A percentile compares a stretch with the other conserved stretches of the same genome.
Evolutionary conservation across 139 green algal species (phyloP).

Genomic region (Volvox reticuliferus): DNA sequence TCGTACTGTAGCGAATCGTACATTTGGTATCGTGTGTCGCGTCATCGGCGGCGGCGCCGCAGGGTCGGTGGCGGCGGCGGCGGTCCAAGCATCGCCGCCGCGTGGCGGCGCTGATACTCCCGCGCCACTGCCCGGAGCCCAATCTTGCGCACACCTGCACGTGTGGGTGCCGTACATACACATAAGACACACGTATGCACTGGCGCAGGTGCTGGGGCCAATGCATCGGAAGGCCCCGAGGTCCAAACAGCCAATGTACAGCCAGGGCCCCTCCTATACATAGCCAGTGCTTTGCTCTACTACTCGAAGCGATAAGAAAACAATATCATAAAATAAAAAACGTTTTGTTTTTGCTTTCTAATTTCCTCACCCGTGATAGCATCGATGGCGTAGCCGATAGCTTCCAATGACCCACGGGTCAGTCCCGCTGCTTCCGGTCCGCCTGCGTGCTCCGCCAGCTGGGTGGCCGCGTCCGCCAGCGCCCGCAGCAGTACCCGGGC

Average conservation of each 20-base stretch:
- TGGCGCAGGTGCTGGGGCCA: too few relatives aligned
- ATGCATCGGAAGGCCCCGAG: neutral
- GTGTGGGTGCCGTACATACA: too few relatives aligned
- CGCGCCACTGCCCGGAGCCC: slow-evolving; percentile 27
- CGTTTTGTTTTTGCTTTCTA: neutral
- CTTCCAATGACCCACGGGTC: slow-evolving; percentile 33
- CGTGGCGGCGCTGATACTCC: slow-evolving; percentile 27
- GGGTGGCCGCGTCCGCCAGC: slow-evolving; percentile 7
- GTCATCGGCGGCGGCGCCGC: neutral
- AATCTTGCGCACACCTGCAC: slow-evolving; percentile 29
- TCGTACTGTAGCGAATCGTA: too few relatives aligned
- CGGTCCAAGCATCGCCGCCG: neutral
- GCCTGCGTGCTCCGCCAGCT: slow-evolving; percentile 9
- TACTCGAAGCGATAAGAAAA: too few relatives aligned
- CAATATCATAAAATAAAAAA: too few relatives aligned
- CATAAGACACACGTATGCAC: neutral
- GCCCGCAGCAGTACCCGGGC: slow-evolving; percentile 25
- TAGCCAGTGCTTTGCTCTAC: too few relatives aligned
- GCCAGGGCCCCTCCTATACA: too few relatives aligned
- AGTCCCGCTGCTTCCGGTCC: slow-evolving; percentile 21
- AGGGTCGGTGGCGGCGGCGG: slow-evolving; percentile 4
- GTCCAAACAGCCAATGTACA: too few relatives aligned
- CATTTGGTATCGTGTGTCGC: too few relatives aligned
- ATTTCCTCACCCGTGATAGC: slow-evolving; percentile 14
- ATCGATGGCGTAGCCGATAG: slow-evolving; percentile 15